phyloP scores from a whole-genome alignment of 1,284 basidiomycete species.

The Golubevia sp. region DNA sequence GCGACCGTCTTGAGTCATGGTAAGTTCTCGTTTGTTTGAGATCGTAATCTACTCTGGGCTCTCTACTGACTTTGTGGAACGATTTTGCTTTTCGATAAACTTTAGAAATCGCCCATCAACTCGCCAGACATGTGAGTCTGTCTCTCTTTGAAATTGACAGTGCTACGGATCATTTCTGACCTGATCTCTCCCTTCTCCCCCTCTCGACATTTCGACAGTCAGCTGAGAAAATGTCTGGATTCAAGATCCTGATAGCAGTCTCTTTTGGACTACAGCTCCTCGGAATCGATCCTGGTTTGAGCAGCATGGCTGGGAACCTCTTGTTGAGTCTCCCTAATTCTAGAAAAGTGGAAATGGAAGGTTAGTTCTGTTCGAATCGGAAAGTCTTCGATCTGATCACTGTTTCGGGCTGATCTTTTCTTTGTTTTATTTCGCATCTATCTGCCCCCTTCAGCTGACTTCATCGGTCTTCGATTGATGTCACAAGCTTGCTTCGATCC shows the following conservation, averaged over 20 bases:
- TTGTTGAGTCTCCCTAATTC: conserved; percentile 80
- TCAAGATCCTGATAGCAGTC: conserved; percentile 38
- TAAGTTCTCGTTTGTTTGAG: conserved; percentile 52
- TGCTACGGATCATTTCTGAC: too few species aligned
- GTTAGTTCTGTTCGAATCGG: conserved; percentile 60
- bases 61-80: too few species aligned
- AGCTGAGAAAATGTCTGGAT: conserved; percentile 54
- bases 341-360: conserved; percentile 79
- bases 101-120: conserved; percentile 81
- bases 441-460: conserved; percentile 16
- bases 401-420: too few species aligned
- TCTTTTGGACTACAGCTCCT: conserved; percentile 18
- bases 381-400: conserved; percentile 1
- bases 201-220: background rate
- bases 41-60: too few species aligned
- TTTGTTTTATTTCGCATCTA: conserved; percentile 57
- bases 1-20: conserved; percentile 87
- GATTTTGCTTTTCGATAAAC: background rate
- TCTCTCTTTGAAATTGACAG: too few species aligned
- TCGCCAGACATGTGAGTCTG: conserved; percentile 16
- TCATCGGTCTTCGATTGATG: conserved; percentile 50
- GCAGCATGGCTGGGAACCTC: conserved; percentile 65
- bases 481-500: conserved; percentile 78
- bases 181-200: conserved; percentile 5
- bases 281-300: conserved; percentile 67